These are phyloP conservation scores for Pythium utonaiense DNA, from an alignment of 352 stramenopile genomes.

Conservation along the genomic window DNA sequence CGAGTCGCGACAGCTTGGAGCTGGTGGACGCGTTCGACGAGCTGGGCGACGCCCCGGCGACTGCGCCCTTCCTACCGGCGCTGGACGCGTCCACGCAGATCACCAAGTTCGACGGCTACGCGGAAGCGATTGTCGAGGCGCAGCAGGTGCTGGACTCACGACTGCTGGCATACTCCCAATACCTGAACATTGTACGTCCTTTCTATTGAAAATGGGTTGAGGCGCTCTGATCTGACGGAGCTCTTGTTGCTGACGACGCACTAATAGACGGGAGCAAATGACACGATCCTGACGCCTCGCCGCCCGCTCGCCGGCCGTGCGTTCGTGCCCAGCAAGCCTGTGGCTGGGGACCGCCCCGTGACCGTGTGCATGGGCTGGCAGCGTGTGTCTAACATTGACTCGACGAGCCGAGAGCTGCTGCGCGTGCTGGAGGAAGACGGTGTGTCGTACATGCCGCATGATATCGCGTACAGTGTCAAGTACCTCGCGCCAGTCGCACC, in stretches of 20 bases:
- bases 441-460: constrained; percentile 82
- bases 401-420: constrained; percentile 66
- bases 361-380: constrained; percentile 87
- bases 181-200: constrained; percentile 74
- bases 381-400: constrained; percentile 70
- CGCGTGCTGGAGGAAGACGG: constrained; percentile 80
- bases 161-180: constrained; percentile 70
- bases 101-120: constrained; percentile 78
- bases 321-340: constrained; percentile 53
- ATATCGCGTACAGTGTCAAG: constrained; percentile 87
- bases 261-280: constrained; percentile 44
- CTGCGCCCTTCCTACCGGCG: constrained; percentile 65
- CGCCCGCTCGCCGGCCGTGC: constrained; percentile 45
- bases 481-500: constrained; percentile 78
- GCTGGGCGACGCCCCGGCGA: constrained; percentile 41
- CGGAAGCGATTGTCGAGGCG: constrained; percentile 66
- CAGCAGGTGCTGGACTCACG: constrained; percentile 66
- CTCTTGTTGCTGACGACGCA: too few species aligned
- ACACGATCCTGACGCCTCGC: constrained; percentile 62
- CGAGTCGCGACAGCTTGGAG: constrained; percentile 9
- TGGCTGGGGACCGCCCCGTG: constrained; percentile 66
- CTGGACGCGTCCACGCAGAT: constrained; percentile 85
- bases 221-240: constrained; percentile 7
- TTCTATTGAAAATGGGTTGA: background rate
- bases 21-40: constrained; percentile 41